phyloP scores from a whole-genome alignment of 805 yeast genomes.

The Saccharomycopsis fermentans region DNA sequence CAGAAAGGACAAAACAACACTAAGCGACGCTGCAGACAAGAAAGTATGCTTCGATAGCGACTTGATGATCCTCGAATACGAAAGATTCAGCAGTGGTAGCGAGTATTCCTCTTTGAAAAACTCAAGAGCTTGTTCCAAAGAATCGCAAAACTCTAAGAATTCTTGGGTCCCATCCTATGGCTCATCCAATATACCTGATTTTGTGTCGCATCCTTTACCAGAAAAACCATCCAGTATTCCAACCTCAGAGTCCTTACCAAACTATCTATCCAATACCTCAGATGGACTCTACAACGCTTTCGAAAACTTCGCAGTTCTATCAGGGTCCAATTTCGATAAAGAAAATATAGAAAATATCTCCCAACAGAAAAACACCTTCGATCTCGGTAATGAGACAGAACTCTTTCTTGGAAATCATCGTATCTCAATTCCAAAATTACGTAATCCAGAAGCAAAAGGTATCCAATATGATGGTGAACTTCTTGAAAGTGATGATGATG shows the following conservation, averaged over 20 bases:
- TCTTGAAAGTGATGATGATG: slow-evolving; percentile 4
- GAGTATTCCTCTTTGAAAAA: slow-evolving; percentile 7
- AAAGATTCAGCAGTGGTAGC: slow-evolving; percentile 15
- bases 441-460: background rate
- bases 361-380: background rate
- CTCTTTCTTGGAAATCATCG: background rate
- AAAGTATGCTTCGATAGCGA: slow-evolving; percentile 15
- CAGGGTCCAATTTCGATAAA: background rate
- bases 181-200: slow-evolving; percentile 1
- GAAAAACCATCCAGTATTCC: slow-evolving; percentile 17
- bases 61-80: slow-evolving; percentile 15
- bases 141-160: background rate
- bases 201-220: slow-evolving; percentile 15
- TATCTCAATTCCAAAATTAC: slow-evolving; percentile 10
- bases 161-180: background rate
- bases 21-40: slow-evolving; percentile 1
- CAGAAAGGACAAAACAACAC: background rate
- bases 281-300: background rate
- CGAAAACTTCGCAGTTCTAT: background rate
- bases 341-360: background rate
- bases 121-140: background rate
- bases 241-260: slow-evolving; percentile 10
- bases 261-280: background rate
- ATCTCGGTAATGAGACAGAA: background rate
- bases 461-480: slow-evolving; percentile 4